These are phyloP conservation scores for Tricholomella constricta DNA, from an alignment of 768 basidiomycete species.

Conservation along the genomic window DNA sequence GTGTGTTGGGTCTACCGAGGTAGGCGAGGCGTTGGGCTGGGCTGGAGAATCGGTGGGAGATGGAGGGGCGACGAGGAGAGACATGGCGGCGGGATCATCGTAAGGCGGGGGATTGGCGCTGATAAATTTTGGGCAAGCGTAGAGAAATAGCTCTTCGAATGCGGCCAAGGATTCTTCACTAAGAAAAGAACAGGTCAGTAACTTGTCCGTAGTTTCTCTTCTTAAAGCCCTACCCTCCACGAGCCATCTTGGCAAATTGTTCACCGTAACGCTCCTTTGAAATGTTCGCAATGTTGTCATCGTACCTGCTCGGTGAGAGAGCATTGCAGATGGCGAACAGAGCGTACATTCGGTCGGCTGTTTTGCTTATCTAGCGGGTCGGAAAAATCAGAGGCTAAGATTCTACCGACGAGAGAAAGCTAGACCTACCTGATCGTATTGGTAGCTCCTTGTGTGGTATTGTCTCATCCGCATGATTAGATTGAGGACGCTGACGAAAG, in stretches of 20 bases:
- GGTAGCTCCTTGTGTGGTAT: conserved; percentile 95
- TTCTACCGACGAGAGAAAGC: background rate
- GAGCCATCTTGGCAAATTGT: conserved; percentile 81
- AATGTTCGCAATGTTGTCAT: conserved; percentile 92
- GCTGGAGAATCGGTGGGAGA: conserved; percentile 36
- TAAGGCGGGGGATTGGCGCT: conserved; percentile 93
- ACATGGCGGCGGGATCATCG: conserved; percentile 70
- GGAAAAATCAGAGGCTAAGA: background rate
- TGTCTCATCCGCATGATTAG: conserved; percentile 96
- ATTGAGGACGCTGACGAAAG: conserved; percentile 90
- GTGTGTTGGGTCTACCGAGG: conserved; percentile 69
- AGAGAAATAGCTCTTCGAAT: conserved; percentile 91
- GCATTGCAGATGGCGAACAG: conserved; percentile 93
- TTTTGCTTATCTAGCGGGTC: conserved; percentile 96
- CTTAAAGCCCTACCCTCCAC: conserved; percentile 55
- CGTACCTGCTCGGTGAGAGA: conserved; percentile 87
- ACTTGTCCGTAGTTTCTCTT: background rate
- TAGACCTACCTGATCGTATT: conserved; percentile 82
- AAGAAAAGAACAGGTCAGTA: conserved; percentile 5
- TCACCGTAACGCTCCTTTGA: conserved; percentile 96
- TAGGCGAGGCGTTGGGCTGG: conserved; percentile 26
- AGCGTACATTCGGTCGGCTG: conserved; percentile 97
- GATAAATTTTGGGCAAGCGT: conserved; percentile 97
- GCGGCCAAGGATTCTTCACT: conserved; percentile 75
- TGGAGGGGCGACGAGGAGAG: conserved; percentile 44